A percentile compares a stretch with the other conserved stretches of the same genome.
Conservation (phyloP, 768 basidiomycete species). For the Pisolithus tinctorius region DNA sequence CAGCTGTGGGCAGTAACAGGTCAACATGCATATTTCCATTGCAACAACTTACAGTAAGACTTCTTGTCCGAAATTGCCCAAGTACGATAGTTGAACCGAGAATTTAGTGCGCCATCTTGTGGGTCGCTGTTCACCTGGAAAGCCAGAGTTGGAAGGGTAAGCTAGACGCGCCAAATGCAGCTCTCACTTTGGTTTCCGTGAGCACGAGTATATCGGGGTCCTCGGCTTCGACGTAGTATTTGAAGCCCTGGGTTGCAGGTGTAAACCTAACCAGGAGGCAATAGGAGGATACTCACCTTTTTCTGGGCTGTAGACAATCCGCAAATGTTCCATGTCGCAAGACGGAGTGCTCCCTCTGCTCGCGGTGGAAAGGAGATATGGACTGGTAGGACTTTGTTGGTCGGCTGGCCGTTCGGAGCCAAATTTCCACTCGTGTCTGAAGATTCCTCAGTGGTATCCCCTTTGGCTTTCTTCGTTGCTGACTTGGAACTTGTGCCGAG, state of each 20-base stretch:
- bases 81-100: slow-evolving; percentile 61
- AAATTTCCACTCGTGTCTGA: slow-evolving; percentile 4
- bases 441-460: slow-evolving; percentile 18
- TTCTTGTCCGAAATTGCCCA: slow-evolving; percentile 79
- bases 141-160: slow-evolving; percentile 1
- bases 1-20: slow-evolving; percentile 40
- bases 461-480: slow-evolving; percentile 15
- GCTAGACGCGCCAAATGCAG: neutral
- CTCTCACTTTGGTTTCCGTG: slow-evolving; percentile 74
- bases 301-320: slow-evolving; percentile 69
- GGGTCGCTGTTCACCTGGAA: slow-evolving; percentile 65
- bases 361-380: slow-evolving; percentile 52
- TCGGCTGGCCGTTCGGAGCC: slow-evolving; percentile 52
- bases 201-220: slow-evolving; percentile 79
- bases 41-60: slow-evolving; percentile 53
- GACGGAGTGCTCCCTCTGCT: slow-evolving; percentile 38
- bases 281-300: slow-evolving; percentile 44
- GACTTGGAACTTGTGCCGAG: slow-evolving; percentile 14
- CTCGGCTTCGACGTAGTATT: slow-evolving; percentile 76
- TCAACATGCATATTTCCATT: neutral
- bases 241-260: slow-evolving; percentile 60
- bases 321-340: slow-evolving; percentile 78
- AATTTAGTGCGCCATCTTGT: slow-evolving; percentile 47
- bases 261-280: neutral
- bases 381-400: slow-evolving; percentile 66